Evolutionary conservation across 148 eudicot species (phyloP).

Genomic region (Chenopodium quinoa): DNA sequence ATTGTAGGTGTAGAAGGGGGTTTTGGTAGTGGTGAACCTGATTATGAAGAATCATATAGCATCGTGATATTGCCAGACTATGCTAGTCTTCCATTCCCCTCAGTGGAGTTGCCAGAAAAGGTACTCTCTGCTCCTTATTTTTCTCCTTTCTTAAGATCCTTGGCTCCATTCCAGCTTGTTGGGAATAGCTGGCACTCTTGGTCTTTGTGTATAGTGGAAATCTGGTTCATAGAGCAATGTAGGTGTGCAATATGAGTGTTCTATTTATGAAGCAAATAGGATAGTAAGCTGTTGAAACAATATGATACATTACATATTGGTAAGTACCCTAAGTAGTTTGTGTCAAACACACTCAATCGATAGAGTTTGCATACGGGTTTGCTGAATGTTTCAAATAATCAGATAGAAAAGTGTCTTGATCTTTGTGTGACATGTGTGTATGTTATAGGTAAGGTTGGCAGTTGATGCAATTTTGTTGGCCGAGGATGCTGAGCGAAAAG

Average conservation of each 20-base stretch:
- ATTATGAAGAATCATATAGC: slow-evolving; percentile 62
- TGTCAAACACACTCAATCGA: neutral
- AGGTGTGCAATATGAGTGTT: neutral
- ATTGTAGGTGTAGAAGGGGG: slow-evolving; percentile 84
- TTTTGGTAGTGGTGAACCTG: slow-evolving; percentile 78
- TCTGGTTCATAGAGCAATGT: neutral
- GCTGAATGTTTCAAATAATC: neutral
- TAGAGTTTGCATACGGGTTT: neutral
- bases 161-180: neutral
- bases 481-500: slow-evolving; percentile 88
- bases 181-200: neutral
- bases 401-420: neutral
- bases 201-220: neutral
- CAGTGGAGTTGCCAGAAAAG: slow-evolving; percentile 95
- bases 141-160: neutral
- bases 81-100: slow-evolving; percentile 74
- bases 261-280: neutral
- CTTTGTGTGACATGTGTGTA: slow-evolving; percentile 25
- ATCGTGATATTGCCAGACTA: slow-evolving; percentile 77
- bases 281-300: neutral
- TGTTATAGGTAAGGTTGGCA: slow-evolving; percentile 79
- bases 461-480: slow-evolving; percentile 78
- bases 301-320: neutral
- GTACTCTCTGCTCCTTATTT: slow-evolving; percentile 26
- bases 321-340: neutral